Conservation (phyloP, 371 early-diverging fungal genomes). For the Hamiltosporidium tvaerminnensis region DNA sequence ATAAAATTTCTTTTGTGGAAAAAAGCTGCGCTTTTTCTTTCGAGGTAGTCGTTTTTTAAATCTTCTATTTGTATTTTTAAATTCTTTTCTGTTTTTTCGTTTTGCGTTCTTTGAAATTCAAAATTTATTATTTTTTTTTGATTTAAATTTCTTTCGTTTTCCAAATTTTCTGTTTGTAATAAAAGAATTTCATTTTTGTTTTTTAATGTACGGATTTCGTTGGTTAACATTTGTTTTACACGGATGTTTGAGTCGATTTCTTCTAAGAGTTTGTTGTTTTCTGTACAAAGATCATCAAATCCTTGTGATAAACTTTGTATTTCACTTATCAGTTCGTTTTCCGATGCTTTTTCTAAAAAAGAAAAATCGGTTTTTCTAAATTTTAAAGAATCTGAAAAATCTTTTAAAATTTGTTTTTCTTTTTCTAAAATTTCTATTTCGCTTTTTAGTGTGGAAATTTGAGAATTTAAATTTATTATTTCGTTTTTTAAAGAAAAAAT, state of each 20-base stretch:
- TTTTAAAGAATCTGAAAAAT: not conserved
- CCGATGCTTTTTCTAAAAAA: not conserved
- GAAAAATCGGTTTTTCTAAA: not conserved
- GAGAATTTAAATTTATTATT: not conserved
- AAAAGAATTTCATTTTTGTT: not conserved
- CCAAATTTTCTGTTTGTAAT: not conserved
- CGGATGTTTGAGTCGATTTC: not conserved
- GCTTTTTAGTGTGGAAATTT: not conserved
- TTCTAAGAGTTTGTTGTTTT: not conserved
- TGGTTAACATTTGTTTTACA: not conserved
- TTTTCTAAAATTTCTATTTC: not conserved
- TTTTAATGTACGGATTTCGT: not conserved
- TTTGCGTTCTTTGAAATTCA: not conserved
- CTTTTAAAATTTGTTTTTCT: not conserved
- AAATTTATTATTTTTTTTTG: not conserved
- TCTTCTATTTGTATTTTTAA: conserved; percentile 1
- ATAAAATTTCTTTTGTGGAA: conserved; percentile 3
- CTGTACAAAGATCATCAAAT: not conserved
- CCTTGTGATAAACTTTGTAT: not conserved
- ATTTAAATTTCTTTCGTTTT: not conserved
- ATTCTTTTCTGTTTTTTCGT: not conserved
- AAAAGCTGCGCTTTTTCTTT: not conserved
- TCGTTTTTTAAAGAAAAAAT: not conserved
- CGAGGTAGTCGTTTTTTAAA: not conserved
- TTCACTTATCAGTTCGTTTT: not conserved